Evolutionary conservation across 2,329 filamentous ascomycete genomes (phyloP).

Genomic region (Aspergillus pseudoviridinutans): DNA sequence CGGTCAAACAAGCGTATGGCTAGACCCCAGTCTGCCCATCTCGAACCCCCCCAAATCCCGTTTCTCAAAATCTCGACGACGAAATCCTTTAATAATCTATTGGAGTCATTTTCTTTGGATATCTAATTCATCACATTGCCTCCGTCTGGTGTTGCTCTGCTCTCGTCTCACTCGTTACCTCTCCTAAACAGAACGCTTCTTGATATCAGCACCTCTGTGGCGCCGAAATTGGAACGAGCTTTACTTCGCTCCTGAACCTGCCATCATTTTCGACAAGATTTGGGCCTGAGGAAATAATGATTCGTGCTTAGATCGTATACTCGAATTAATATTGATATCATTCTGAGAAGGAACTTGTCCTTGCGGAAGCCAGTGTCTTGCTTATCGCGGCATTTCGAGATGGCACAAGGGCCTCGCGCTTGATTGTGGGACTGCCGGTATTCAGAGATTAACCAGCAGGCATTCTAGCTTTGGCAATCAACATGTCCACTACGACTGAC

Average conservation of each 20-base stretch:
- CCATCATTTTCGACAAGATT: neutral
- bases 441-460: slow-evolving; percentile 3
- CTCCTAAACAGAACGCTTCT: neutral
- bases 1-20: neutral
- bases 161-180: neutral
- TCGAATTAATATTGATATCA: neutral
- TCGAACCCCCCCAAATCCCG: neutral
- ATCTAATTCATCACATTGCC: neutral
- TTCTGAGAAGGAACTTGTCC: neutral
- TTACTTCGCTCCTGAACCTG: neutral
- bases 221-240: neutral
- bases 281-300: neutral
- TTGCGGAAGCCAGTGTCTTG: neutral
- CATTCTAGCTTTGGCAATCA: slow-evolving; percentile 2
- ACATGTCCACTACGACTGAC: slow-evolving; percentile 30
- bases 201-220: neutral
- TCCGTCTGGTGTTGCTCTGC: neutral
- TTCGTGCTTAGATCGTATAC: neutral
- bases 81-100: neutral
- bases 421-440: slow-evolving; percentile 6
- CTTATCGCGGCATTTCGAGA: slow-evolving; percentile 4
- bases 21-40: neutral
- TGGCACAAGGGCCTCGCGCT: slow-evolving; percentile 13
- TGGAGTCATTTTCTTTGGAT: neutral
- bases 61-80: neutral